Evolutionary conservation across 208 protist genomes (phyloP), one percentile per base, ranked within the genome.

Genomic region (Endotrypanum monterogeii): DNA sequence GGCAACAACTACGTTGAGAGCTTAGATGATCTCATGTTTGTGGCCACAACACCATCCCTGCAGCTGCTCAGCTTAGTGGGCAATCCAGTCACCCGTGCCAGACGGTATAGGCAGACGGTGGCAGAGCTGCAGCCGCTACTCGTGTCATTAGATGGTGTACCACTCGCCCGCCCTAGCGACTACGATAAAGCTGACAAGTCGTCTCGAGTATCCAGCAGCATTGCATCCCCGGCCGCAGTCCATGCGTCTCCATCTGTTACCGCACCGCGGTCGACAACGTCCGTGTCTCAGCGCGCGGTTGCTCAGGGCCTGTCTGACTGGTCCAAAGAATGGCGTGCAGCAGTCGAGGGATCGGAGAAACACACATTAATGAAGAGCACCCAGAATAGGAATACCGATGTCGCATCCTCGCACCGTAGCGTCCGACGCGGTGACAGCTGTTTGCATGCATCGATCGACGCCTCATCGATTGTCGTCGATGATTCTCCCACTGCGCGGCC

Each of bases 1-100:
- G 80, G 79, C 61, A 86, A 92, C 71, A 96, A 96, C 74, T 86
- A 91, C 70, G 88, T 96, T 61, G 83, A 88, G n/a, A 85, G 78
- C 68, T 23, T 85, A 0, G 87, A 94, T 32, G 92, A 91, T 67
- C 79, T 96, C 6, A 18, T 84, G 32, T 93, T 90, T 76, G 55
- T 94, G 14, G 71, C 75, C 2, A 80, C 74, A 23, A 80, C 79
- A 20, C 66, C 79, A n/a, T 68, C 75, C 28, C 73, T 96, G 60
- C 83, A 94, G 81, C 78, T 90, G 65, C 75, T 96, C 37, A 83
- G 70, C 18, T 46, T 94, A 44, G 72, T 72, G 35, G 79, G 82
- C 48, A 94, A 94, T 73, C 88, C 92, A 1, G 83, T 96, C 7
- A 78, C 84, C 23, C 82, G 73, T 28, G 73, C 87, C 52, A 80